Conservation (phyloP, 2,329 filamentous ascomycete genomes). For the Xylariales sp. region DNA sequence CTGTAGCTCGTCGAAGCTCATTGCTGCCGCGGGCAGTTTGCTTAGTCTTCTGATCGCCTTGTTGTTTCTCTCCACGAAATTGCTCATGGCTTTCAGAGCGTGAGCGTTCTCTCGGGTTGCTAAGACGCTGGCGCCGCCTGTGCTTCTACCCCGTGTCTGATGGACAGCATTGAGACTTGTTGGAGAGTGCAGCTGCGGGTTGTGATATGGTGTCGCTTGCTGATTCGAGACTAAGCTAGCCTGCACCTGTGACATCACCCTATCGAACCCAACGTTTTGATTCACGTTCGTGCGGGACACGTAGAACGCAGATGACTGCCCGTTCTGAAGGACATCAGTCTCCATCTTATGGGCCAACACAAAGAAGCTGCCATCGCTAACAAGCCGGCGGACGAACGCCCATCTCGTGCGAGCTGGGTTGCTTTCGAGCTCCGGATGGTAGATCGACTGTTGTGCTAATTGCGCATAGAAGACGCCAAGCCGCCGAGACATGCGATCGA, state of each 20-base stretch:
- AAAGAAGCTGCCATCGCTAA: constrained; percentile 65
- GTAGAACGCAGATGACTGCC: constrained; percentile 42
- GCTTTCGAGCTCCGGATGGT: constrained; percentile 62
- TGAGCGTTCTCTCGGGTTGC: constrained; percentile 56
- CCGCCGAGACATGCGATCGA: constrained; percentile 64
- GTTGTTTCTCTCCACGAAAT: constrained; percentile 57
- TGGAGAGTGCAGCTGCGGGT: constrained; percentile 40
- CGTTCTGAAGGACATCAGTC: constrained; percentile 44
- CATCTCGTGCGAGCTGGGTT: constrained; percentile 65
- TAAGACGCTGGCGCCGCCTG: constrained; percentile 53
- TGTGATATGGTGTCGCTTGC: constrained; percentile 36
- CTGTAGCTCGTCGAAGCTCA: constrained; percentile 51
- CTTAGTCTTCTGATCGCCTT: constrained; percentile 57
- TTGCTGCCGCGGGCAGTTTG: constrained; percentile 52
- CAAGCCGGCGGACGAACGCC: constrained; percentile 60
- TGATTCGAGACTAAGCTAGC: constrained; percentile 48
- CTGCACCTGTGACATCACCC: constrained; percentile 57
- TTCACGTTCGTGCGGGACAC: constrained; percentile 46
- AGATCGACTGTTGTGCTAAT: constrained; percentile 61
- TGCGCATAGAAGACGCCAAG: constrained; percentile 64
- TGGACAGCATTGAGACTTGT: constrained; percentile 57
- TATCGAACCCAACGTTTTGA: constrained; percentile 58
- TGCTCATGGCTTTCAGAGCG: constrained; percentile 59
- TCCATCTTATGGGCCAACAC: constrained; percentile 55
- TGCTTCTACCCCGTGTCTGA: constrained; percentile 51